Evolutionary conservation across 2,329 filamentous ascomycete species (phyloP), one percentile per base, ranked within the genome.

Genomic region (Elsinoe australis): DNA sequence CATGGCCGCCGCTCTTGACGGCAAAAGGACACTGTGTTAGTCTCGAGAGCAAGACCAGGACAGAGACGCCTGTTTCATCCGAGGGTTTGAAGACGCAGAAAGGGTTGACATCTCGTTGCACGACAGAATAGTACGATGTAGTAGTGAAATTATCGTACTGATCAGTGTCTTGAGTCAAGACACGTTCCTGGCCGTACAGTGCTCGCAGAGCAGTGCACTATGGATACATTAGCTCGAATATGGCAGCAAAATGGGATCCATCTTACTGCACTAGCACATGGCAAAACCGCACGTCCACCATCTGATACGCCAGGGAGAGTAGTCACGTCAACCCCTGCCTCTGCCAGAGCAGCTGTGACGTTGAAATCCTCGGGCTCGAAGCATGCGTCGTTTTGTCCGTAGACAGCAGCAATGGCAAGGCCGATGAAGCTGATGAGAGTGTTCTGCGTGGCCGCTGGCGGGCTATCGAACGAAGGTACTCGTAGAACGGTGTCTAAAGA

Each of bases 1-100:
- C 50, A 45, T 61, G 59, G 6, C 61, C 61, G 7, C 59, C 61
- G 26, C 54, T 54, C 38, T 55, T 55, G 8, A 61, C 54, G 8
- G 59, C 60, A 36, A 62, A 61, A 1, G 46, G 51, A 41, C 57
- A 34, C 14, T 47, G 29, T 15, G 44, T 47, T 12, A 47, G 31
- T 9, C 44, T 18, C 18, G 44, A 26, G 2, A 47, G 12, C 2
- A 47, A 31, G 15, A 47, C 29, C 6, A 47, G 18, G 10, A 47
- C 44, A 17, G 29, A 33, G 15, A 47, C 29, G 3, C 17, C 21
- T 10, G 15, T 33, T 29, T 32, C 44, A 15, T 35, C 32, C 8
- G 17, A 29, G 10, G 44, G 44, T 19, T 26, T 33, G 44, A 47
- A 47, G 18, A 47, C 31, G 29, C 44, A 47, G 21, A 22, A 34